Percentiles rank a stretch among this genome's conserved stretches.
Evolutionary conservation across 139 green algal species (phyloP).

Genomic region (Gonium pectorale): DNA sequence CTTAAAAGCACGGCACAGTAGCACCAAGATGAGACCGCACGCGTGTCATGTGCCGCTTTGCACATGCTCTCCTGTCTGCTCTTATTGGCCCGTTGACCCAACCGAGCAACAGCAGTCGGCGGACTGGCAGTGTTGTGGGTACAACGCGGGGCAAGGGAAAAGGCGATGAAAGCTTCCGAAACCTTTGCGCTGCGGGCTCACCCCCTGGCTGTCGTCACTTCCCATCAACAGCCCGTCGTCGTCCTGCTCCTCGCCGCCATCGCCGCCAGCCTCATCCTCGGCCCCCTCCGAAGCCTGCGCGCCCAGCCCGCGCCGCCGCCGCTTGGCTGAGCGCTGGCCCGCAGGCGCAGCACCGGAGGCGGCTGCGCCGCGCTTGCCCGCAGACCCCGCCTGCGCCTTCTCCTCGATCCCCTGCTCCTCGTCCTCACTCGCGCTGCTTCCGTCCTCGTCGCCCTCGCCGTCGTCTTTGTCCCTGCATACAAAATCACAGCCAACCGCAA

Average conservation of each 20-base stretch:
- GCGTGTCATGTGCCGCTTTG: too few relatives aligned
- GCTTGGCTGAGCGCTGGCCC: not conserved
- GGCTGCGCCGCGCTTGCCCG: too few relatives aligned
- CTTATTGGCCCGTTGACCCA: too few relatives aligned
- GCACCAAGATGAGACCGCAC: too few relatives aligned
- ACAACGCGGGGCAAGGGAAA: too few relatives aligned
- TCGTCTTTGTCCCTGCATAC: not conserved
- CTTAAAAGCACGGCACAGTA: too few relatives aligned
- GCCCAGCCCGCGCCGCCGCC: constrained; percentile 7
- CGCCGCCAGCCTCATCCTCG: constrained; percentile 29
- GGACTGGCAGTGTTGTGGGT: too few relatives aligned
- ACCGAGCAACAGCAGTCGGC: too few relatives aligned
- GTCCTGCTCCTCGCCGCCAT: constrained; percentile 22
- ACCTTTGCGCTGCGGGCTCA: too few relatives aligned
- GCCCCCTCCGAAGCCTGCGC: not conserved
- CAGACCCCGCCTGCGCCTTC: not conserved
- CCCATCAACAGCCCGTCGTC: constrained; percentile 43
- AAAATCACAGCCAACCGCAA: too few relatives aligned
- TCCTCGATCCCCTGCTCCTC: not conserved
- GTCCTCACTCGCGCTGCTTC: not conserved
- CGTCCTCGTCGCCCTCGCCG: not conserved
- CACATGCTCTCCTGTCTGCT: too few relatives aligned
- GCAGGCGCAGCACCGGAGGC: not conserved
- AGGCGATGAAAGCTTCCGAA: too few relatives aligned
- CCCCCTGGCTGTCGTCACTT: constrained; percentile 55